phyloP scores from a whole-genome alignment of 495 filamentous ascomycete genomes.

The Hyaloscypha variabilis region DNA sequence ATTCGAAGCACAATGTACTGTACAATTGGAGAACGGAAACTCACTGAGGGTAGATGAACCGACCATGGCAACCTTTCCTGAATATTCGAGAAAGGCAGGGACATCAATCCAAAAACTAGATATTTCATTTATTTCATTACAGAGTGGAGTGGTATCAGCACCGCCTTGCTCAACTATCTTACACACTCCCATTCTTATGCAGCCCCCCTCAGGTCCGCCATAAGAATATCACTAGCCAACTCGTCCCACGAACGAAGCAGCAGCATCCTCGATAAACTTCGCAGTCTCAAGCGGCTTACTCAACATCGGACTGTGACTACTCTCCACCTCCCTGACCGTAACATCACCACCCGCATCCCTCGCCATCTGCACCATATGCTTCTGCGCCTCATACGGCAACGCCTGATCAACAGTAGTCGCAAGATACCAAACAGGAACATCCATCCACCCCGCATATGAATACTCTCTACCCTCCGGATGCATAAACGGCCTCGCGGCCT shows the following conservation, averaged over 20 bases:
- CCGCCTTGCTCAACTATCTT: background rate
- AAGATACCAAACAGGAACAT: slow-evolving; percentile 35
- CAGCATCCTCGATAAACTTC: slow-evolving; percentile 36
- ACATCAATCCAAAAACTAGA: no score
- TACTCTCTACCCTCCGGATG: slow-evolving; percentile 29
- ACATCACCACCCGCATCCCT: slow-evolving; percentile 33
- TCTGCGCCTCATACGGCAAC: slow-evolving; percentile 32
- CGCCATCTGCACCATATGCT: slow-evolving; percentile 29
- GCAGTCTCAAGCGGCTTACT: slow-evolving; percentile 37
- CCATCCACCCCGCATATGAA: slow-evolving; percentile 38
- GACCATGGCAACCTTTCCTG: no score
- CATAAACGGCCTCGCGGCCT: slow-evolving; percentile 30
- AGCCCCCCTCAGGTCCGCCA: background rate
- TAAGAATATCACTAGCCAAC: no score
- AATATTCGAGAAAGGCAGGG: no score
- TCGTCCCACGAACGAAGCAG: slow-evolving; percentile 26
- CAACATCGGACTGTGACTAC: slow-evolving; percentile 37
- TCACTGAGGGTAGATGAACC: no score
- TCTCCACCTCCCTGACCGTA: slow-evolving; percentile 32
- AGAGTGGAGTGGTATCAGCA: background rate
- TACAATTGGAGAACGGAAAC: no score
- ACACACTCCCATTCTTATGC: background rate
- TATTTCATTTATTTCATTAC: background rate
- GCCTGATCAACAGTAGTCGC: slow-evolving; percentile 32
- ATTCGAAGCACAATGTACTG: no score